These are phyloP conservation scores for Rhododendron griersonianum DNA, from an alignment of 148 eudicot species.

Conservation along the genomic window DNA sequence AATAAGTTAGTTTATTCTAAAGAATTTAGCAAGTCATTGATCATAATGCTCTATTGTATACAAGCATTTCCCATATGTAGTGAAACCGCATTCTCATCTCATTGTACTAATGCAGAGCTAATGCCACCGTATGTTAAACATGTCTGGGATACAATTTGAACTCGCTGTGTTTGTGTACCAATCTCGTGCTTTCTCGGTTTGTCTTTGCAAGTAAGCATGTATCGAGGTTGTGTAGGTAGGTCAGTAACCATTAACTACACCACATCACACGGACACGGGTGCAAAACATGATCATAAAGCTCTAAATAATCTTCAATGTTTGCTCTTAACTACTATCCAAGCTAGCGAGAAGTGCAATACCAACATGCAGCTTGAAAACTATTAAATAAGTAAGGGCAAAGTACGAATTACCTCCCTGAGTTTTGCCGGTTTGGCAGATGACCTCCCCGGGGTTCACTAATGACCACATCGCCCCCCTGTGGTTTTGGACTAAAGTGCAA, in stretches of 20 bases:
- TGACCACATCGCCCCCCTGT: too few species aligned
- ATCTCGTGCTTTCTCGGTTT: neutral
- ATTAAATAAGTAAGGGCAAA: neutral
- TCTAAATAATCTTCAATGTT: neutral
- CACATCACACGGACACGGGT: neutral
- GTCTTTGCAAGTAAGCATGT: neutral
- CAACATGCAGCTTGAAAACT: neutral
- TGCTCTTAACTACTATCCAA: neutral
- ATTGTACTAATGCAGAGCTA: neutral
- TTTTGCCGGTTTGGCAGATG: too few species aligned
- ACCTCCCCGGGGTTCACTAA: too few species aligned
- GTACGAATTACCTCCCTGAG: too few species aligned
- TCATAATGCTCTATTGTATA: neutral
- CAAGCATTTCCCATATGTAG: neutral
- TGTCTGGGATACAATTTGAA: neutral
- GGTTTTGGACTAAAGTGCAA: too few species aligned
- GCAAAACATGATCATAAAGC: neutral
- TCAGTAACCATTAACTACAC: neutral
- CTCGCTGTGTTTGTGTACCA: neutral
- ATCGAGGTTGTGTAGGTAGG: neutral
- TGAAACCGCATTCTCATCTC: neutral
- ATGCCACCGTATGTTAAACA: neutral
- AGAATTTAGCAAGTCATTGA: neutral
- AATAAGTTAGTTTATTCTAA: constrained; percentile 5
- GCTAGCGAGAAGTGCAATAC: neutral